Evolutionary conservation across 805 yeast genomes (phyloP), one percentile per base, ranked within the genome.

Genomic region (Komagataella populi): DNA sequence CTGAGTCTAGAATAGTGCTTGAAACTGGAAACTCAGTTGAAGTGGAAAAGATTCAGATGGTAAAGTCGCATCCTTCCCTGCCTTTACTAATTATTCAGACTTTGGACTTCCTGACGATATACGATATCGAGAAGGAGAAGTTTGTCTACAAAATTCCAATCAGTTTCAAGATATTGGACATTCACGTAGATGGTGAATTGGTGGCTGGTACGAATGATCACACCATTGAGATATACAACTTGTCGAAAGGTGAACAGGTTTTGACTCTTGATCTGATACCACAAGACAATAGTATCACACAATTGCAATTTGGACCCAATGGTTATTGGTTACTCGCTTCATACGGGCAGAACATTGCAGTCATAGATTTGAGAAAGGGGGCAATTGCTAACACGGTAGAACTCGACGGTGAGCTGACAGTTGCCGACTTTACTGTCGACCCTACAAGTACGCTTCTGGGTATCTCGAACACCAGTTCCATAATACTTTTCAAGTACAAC

Each of bases 301-400:
- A 65, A n/a, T 52, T 81, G 10, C 58, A 61, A 46, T 82, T 81
- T 64, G 84, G 83, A 2, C 66, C 70, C 24, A 84, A 84, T 59
- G 91, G 91, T 1, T 81, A 78, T 61, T 80, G 83, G 76, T 59
- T 84, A 17, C 60, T 74, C 47, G 73, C 44, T 20, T 48, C 52
- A 10, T 55, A 54, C 20, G 53, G 50, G 6, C 53, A 53, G 16
- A 49, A 47, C 7, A 22, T 59, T 18, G 10, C 44, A 6, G 24
- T 63, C 8, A 58, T 52, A 46, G 63, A 63, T 54, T 51, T 64
- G 16, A 53, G 65, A 18, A 63, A 63, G 47, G 54, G 45, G 6
- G 24, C 44, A 3, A 43, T 53, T 3, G 46, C 50, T 6, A n/a
- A 44, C 46, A 17, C 20, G 14, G 22, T 18, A 16, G 30, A 17